Evolutionary conservation across 2,329 filamentous ascomycete species (phyloP).

Genomic region (Samsoniella hepiali): DNA sequence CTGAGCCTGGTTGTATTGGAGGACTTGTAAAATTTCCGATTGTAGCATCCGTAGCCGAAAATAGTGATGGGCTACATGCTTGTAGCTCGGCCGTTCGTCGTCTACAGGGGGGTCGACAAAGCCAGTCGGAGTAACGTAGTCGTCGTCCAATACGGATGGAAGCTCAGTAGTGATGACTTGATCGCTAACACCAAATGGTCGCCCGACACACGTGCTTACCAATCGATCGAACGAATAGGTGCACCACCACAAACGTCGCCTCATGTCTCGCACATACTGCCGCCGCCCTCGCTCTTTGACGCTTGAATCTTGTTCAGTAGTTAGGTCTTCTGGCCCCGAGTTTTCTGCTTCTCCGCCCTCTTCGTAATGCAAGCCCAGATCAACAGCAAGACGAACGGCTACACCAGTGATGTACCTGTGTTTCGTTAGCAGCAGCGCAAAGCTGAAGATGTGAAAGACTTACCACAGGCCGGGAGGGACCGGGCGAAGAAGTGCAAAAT

Average conservation of each 20-base stretch:
- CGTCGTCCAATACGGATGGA: conserved; percentile 82
- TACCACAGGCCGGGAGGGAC: conserved; percentile 89
- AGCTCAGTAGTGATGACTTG: conserved; percentile 95
- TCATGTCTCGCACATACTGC: conserved; percentile 82
- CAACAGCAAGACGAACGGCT: conserved; percentile 83
- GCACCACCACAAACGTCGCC: conserved; percentile 92
- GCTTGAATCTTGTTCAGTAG: conserved; percentile 26
- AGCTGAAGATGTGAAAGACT: conserved; percentile 22
- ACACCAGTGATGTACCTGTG: conserved; percentile 85
- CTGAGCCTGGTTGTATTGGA: conserved; percentile 88
- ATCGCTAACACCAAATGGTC: conserved; percentile 93
- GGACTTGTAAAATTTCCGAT: conserved; percentile 90
- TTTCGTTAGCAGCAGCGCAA: background rate
- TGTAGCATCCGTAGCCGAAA: conserved; percentile 84
- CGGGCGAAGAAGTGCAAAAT: conserved; percentile 85
- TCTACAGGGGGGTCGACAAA: conserved; percentile 60
- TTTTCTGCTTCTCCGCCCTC: conserved; percentile 67
- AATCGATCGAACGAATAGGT: conserved; percentile 94
- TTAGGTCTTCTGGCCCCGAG: conserved; percentile 34
- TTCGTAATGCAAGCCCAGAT: conserved; percentile 89
- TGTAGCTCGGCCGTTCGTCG: conserved; percentile 72
- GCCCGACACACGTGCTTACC: conserved; percentile 87
- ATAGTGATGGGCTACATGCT: conserved; percentile 88
- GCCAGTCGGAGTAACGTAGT: conserved; percentile 77
- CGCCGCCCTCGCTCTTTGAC: conserved; percentile 60